Base-by-base conservation (phyloP, 805 yeast species). In the Ogataea chonburiensis region DNA sequence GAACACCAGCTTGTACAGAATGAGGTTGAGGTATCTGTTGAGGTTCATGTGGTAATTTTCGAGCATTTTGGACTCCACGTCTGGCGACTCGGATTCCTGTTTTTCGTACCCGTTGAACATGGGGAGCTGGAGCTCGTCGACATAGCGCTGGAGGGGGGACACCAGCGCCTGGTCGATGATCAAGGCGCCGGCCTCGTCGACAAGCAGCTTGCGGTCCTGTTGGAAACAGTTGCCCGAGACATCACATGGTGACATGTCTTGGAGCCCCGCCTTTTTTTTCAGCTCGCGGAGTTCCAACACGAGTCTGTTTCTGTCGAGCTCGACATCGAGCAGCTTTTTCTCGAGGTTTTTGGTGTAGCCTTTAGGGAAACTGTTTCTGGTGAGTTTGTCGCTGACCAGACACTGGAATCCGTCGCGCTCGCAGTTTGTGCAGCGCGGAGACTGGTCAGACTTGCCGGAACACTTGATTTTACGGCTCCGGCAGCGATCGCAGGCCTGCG, bases 401-500 rank as follows among this genome's bases (percentile, higher is more conserved):
- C 94, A 84, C 28, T 72, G 77, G 49, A 79, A 79, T 0, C 80
- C 81, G 27, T 79, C 76, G 43, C 73, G 73, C 22, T 64, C 61
- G 53, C 93, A 84, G 51, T 81, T 80, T 23, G 77, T 67, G 55
- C 94, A 84, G 28, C 66, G 58, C 7, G 88, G 88, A 19, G 47
- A 49, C 13, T 43, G 44, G 26, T 55, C 62, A 2, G 75, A 68
- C 40, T 70, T 67, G 1, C 89, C 91, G 50, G 81, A 84, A 59
- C 93, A 84, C 45, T 79, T 78, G 45, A 82, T 81, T 60, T 83
- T 84, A 48, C 85, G 80, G 45, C 81, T 75, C 28, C 91, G 66
- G 50, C 93, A 84, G 21, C 93, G 64, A 56, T 84, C 93, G 61
- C 94, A 84, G 2, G 93, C 93, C 57, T 84, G 93, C 1, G 83